Evolutionary conservation across 495 filamentous ascomycete species (phyloP), one percentile per base, ranked within the genome.

Genomic region (Aspergillus diversus): DNA sequence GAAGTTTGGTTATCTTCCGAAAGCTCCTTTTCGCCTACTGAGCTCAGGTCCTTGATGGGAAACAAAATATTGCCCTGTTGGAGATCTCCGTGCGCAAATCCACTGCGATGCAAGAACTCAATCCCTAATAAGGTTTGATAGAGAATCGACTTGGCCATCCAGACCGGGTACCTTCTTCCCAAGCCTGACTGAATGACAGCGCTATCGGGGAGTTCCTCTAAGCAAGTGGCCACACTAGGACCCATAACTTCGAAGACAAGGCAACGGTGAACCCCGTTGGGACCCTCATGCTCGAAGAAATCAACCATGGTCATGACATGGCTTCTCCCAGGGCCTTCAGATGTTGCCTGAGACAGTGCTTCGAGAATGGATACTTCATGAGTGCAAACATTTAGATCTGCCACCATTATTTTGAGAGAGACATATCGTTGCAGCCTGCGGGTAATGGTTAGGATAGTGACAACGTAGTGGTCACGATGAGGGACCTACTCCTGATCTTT

Each of bases 171-270:
- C 42, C 75, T 68, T 42, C 66, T 46, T 49, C 63, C 71, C 66
- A 73, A 75, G 57, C 17, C 55, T 63, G 13, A 39, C 49, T 21
- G 61, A 33, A 62, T 63, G 58, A 59, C 67, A 52, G 73, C 70
- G 57, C 72, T 71, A 35, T 67, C 67, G 33, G 69, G 67, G 46
- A 71, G 63, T 63, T 75, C 68, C 62, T 76, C 71, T 9, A 74
- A 69, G 69, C 74, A 74, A 35, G 50, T 69, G 53, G 68, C 68
- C 13, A 73, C 69, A 71, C 66, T 76, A 8, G 80, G 76, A 33
- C 80, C 80, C 75, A 84, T 75, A 9, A 71, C 69, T 60, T 84
- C 77, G 65, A 81, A 76, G 37, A 84, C 79, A 8, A 85, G 73
- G 48, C 82, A 84, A 12, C 66, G 68, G 63, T 83, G 82, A 7